Percentiles rank a stretch among this genome's conserved stretches.
Evolutionary conservation across 345 rosid genomes (phyloP).

Genomic region (Melaleuca alternifolia): DNA sequence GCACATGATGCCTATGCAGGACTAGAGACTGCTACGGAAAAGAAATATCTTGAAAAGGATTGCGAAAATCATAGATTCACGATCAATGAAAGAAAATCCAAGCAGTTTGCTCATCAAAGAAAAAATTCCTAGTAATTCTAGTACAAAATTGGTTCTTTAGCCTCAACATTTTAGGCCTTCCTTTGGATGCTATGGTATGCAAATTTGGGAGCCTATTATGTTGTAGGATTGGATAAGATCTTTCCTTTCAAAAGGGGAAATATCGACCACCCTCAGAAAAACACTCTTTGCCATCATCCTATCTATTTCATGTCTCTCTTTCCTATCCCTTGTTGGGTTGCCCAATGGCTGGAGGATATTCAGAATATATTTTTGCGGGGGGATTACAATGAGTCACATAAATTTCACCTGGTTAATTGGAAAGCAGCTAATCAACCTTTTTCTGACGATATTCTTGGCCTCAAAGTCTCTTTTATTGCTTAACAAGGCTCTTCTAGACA

Average conservation of each 20-base stretch:
- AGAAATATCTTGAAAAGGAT: background rate
- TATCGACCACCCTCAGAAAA: background rate
- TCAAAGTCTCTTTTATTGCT: background rate
- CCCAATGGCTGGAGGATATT: background rate
- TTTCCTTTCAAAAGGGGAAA: background rate
- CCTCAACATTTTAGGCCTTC: background rate
- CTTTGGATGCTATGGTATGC: background rate
- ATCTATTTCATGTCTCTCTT: background rate
- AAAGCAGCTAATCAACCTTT: background rate
- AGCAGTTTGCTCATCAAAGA: background rate
- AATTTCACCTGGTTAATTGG: background rate
- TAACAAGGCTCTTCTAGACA: background rate
- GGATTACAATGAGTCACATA: background rate
- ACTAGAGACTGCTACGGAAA: background rate
- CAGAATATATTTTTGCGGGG: background rate
- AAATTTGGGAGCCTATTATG: background rate
- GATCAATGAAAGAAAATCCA: background rate
- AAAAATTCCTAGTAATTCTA: background rate
- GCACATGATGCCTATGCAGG: background rate
- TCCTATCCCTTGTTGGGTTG: background rate
- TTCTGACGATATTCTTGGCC: background rate
- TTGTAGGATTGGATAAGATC: background rate
- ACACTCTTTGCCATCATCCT: background rate
- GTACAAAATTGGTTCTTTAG: background rate
- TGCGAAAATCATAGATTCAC: background rate